Percentiles rank a stretch among this genome's conserved stretches.
Conservation (phyloP, 169 alveolate genomes). For the Theileria parva region DNA sequence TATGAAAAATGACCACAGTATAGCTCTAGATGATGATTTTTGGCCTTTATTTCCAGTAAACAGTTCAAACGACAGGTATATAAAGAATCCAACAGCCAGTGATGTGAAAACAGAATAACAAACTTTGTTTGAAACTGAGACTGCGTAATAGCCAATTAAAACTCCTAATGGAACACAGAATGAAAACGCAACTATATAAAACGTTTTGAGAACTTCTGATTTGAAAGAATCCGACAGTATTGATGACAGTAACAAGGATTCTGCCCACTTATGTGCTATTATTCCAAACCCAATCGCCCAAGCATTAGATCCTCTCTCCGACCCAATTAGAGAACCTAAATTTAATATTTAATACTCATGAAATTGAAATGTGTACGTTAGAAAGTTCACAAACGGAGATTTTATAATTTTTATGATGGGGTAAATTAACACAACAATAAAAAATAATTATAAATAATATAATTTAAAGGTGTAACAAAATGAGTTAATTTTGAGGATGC, state of each 20-base stretch:
- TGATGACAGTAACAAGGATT: slow-evolving; percentile 47
- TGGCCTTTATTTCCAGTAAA: slow-evolving; percentile 38
- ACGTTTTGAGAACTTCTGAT: slow-evolving; percentile 11
- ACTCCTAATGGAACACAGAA: slow-evolving; percentile 63
- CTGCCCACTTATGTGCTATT: slow-evolving; percentile 72
- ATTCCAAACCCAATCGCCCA: slow-evolving; percentile 71
- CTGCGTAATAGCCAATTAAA: slow-evolving; percentile 31
- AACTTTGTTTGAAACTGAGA: background rate
- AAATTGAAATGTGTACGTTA: background rate
- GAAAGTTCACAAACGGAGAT: background rate
- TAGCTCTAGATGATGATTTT: slow-evolving; percentile 5
- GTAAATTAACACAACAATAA: background rate
- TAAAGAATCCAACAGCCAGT: slow-evolving; percentile 66
- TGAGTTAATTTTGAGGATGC: background rate
- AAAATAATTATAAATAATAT: too few species aligned
- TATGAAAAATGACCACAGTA: slow-evolving; percentile 53
- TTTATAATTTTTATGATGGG: background rate
- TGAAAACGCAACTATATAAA: slow-evolving; percentile 41
- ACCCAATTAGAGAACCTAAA: slow-evolving; percentile 55
- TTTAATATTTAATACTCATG: background rate
- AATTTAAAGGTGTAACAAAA: background rate
- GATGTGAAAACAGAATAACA: slow-evolving; percentile 34
- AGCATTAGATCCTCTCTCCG: slow-evolving; percentile 31
- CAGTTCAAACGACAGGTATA: slow-evolving; percentile 63
- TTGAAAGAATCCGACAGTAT: slow-evolving; percentile 38